Conservation (phyloP, 805 yeast species). For the Candida tallmaniae region DNA sequence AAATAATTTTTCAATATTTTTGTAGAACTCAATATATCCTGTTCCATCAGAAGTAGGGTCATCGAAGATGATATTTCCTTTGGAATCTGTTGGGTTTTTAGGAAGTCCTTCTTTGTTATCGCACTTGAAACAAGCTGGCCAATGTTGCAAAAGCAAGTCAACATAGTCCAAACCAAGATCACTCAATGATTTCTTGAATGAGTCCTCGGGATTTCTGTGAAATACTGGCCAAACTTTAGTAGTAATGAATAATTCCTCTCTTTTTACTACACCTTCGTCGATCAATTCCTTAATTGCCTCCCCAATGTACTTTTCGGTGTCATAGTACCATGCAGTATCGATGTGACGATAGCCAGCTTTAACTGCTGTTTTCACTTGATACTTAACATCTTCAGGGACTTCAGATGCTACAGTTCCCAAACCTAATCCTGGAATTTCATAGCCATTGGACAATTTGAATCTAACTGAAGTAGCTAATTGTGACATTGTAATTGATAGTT, state of each 20-base stretch:
- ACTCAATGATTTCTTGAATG: constrained; percentile 36
- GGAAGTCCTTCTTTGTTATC: constrained; percentile 40
- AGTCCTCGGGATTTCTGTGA: constrained; percentile 36
- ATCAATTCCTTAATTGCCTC: constrained; percentile 45
- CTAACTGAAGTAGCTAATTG: constrained; percentile 31
- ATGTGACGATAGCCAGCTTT: constrained; percentile 47
- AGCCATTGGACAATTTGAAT: constrained; percentile 53
- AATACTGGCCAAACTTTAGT: constrained; percentile 43
- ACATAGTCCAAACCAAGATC: constrained; percentile 43
- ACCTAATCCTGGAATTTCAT: constrained; percentile 60
- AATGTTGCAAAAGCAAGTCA: constrained; percentile 44
- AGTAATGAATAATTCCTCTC: constrained; percentile 42
- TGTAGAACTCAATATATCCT: constrained; percentile 26
- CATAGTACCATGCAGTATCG: constrained; percentile 51
- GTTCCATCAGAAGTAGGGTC: constrained; percentile 32
- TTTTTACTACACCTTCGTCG: constrained; percentile 42
- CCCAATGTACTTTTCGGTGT: constrained; percentile 40
- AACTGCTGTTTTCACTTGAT: constrained; percentile 33
- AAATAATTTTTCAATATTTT: constrained; percentile 24
- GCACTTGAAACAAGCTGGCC: constrained; percentile 48
- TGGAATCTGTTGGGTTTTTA: constrained; percentile 28
- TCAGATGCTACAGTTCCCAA: constrained; percentile 47
- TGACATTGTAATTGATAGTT: neutral
- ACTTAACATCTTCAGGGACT: constrained; percentile 25
- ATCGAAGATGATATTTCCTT: constrained; percentile 31